phyloP scores from a whole-genome alignment of 2,329 filamentous ascomycete species.

The Claviceps maximensis region DNA sequence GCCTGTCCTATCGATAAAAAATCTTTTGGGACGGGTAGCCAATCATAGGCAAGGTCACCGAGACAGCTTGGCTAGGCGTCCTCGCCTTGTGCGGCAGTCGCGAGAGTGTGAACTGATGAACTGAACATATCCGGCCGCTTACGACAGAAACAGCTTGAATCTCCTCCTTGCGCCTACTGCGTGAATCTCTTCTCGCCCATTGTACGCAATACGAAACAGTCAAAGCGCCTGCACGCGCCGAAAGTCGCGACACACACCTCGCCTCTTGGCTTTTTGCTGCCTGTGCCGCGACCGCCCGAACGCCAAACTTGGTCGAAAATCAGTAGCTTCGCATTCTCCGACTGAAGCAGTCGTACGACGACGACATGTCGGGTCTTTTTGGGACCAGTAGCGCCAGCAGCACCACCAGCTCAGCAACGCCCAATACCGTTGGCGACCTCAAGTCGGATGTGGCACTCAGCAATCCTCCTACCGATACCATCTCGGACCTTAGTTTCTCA shows the following conservation, averaged over 20 bases:
- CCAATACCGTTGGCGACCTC: conserved; percentile 77
- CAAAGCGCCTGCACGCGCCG: neutral
- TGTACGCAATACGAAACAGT: neutral
- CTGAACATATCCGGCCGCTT: no score
- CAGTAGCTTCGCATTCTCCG: neutral
- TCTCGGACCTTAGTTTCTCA: conserved; percentile 78
- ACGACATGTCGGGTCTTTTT: conserved; percentile 52
- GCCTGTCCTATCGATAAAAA: neutral
- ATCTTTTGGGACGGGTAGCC: neutral
- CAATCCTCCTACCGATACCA: conserved; percentile 73
- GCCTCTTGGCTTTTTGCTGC: neutral
- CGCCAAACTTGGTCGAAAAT: no score
- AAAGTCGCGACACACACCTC: neutral
- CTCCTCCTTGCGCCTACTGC: neutral
- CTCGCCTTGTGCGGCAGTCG: no score
- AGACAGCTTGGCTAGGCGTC: neutral
- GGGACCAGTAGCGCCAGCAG: conserved; percentile 20
- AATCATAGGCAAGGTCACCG: neutral
- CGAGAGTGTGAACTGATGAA: no score
- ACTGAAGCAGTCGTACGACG: neutral
- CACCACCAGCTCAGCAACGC: conserved; percentile 36
- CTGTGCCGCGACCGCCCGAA: neutral
- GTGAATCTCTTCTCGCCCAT: neutral
- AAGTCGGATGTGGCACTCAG: conserved; percentile 73
- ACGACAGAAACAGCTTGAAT: neutral